Base-by-base conservation (phyloP, 164 flowering plant genomes). In the Tetrastigma voinierianum region DNA sequence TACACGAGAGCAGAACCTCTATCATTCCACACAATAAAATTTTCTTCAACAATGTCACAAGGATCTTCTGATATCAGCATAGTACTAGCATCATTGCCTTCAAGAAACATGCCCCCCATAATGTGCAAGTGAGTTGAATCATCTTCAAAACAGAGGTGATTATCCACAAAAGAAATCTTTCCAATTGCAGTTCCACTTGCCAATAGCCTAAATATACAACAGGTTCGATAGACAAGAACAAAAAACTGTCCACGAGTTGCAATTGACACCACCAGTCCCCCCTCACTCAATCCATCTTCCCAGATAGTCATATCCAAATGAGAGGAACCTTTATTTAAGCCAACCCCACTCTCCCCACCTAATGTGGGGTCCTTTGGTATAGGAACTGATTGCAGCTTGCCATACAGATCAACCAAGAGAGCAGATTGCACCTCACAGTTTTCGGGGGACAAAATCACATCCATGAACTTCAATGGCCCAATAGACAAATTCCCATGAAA, bases 401-500 rank as follows among this genome's bases (percentile, higher is more conserved):
- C 98, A 74, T 62, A 64, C 12, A 82, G 80, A 81, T 93, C 96
- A 71, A 72, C 73, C 64, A 96, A 43, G 24, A 88, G 51, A 9
- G 76, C 83, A 53, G 70, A 82, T 46, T 79, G 78, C 21, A 70
- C 81, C 67, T 75, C 85, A 51, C 46, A 59, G 46, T 87, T 78
- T 21, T 77, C 86, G 48, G 47, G 49, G 44, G 85, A 71, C 43
- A 81, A 66, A 65, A 89, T 80, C n/a, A 93, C 60, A 46, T 68
- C 74, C 88, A 91, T 81, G 77, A 76, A 89, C 74, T 78, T 87
- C 67, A 88, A 70, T 3, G 83, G 85, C 60, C 93, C 96, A 61
- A 84, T 77, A 19, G 90, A 75, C 57, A 87, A 79, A 70, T 69
- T 78, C 65, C 95, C 98, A 74, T 88, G 90, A 76, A 84, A 82